Evolutionary conservation across 1,139 yeast genomes (phyloP), one percentile per base, ranked within the genome.

Genomic region (Pichia sp.): DNA sequence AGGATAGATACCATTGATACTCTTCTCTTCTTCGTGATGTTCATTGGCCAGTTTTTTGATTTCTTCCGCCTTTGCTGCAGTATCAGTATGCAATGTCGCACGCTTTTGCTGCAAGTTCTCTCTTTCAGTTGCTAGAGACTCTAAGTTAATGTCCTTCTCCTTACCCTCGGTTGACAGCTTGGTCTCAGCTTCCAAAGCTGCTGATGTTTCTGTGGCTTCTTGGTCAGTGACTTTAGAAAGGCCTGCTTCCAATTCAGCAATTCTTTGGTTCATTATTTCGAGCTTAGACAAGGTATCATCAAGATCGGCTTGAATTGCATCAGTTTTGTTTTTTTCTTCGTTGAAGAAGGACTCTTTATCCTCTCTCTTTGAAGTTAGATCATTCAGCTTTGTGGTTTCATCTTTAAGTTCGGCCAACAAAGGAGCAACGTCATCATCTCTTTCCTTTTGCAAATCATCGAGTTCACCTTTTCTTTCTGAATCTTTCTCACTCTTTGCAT

Each of bases 1-100:
- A 14, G 85, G 85, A 60, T 79, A 75, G 59, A 75, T 79, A 27
- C 63, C 66, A 61, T 80, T 79, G 60, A 80, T 76, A 57, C 72
- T 72, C 58, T 75, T 71, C 52, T 68, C 68, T 56, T 73, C 75
- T 55, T 74, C 71, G 61, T 76, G 65, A 41, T 71, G 71, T 55
- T 71, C 71, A 61, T 73, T 68, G 61, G 75, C 74, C 60, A 76
- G 76, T 1, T 72, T 72, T 64, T 79, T 81, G 67, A 79, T 66
- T 41, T 71, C 71, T 41, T 70, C 76, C 60, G 78, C 71, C 60
- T 78, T 80, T n/a, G 65, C 65, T 58, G 73, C 71, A 61, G 81
- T 75, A 30, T 71, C 72, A 40, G 65, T 61, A 54, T 75, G 76
- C 58, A 75, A 67, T 20, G 68, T 75, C 9, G 71, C 68, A 63